Evolutionary conservation across 331 rosid species (phyloP), one percentile per base, ranked within the genome.

Genomic region (Spiraea crenata): DNA sequence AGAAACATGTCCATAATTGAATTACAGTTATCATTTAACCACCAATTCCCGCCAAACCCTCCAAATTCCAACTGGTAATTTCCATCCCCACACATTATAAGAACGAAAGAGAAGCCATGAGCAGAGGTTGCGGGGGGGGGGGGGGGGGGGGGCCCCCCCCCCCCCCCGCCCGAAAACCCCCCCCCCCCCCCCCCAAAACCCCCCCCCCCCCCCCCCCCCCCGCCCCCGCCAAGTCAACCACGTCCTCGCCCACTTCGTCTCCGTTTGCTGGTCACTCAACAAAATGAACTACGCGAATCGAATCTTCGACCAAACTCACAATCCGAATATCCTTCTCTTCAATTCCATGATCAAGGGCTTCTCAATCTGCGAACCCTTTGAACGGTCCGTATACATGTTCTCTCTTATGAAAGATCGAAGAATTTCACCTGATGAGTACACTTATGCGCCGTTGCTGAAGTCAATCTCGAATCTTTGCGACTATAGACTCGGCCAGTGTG

Each of bases 331-430:
- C 11, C 57, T 83, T 58, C 86, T 90, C 74, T 90, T 87, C 86
- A 93, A 93, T 55, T 81, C 97, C 76, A 77, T 90, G 60, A 87
- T 93, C 82, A 93, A 93, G 67, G 96, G 84, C 51, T 82, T 78
- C 63, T 90, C 98, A 0, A 57, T 85, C 3, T 68, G 56, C 62
- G 65, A 83, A 17, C 98, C 97, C 46, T 87, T 66, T 60, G 74
- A 83, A 10, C 74, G 60, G 17, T 70, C 92, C 44, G 73, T 90
- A 65, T 70, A 55, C 60, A 38, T 89, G 39, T 87, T 88, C 81
- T 71, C 81, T 66, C 37, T 52, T 15, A 83, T 90, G 97, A 85
- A 72, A 48, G 7, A n/a, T 50, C 87, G 69, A 3, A 35, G 67
- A 45, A 70, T 90, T 64, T 46, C 57, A 55, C 92, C 92, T 0